Evolutionary conservation across 257 asterid species (phyloP).

Genomic region (Oldenlandia corymbosa): DNA sequence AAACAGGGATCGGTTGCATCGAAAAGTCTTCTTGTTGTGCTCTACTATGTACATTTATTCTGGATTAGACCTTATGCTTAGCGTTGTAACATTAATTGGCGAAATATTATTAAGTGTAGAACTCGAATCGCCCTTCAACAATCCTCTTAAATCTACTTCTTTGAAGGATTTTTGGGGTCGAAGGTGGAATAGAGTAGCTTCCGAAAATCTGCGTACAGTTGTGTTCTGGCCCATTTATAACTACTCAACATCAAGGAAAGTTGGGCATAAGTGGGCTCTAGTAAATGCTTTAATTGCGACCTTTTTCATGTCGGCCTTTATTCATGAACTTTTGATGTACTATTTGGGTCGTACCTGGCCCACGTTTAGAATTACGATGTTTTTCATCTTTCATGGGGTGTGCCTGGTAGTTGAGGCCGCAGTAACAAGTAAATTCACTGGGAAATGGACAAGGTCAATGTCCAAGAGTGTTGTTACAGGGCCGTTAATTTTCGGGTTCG

Average conservation of each 20-base stretch:
- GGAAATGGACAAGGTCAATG: constrained; percentile 14
- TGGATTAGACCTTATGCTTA: constrained; percentile 30
- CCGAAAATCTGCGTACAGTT: constrained; percentile 19
- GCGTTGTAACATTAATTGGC: constrained; percentile 10
- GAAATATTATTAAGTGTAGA: constrained; percentile 9
- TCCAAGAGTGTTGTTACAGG: constrained; percentile 28
- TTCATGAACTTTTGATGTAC: constrained; percentile 38
- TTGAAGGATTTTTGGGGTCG: constrained; percentile 42
- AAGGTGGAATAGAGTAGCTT: constrained; percentile 37
- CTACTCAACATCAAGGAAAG: neutral
- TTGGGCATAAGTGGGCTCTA: constrained; percentile 28
- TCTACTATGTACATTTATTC: constrained; percentile 16
- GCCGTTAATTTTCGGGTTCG: constrained; percentile 30
- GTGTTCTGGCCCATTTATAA: constrained; percentile 21
- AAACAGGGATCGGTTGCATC: constrained; percentile 17
- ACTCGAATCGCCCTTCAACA: constrained; percentile 30
- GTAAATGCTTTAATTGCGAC: constrained; percentile 21
- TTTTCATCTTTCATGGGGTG: constrained; percentile 40
- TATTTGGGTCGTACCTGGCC: constrained; percentile 26
- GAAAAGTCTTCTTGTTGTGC: constrained; percentile 9
- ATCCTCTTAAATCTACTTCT: constrained; percentile 32
- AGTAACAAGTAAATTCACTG: constrained; percentile 15
- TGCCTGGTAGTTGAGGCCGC: constrained; percentile 23
- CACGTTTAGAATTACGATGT: constrained; percentile 24
- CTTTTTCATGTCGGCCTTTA: constrained; percentile 33